These are phyloP conservation scores for Panicum hallii DNA, from an alignment of 202 grass and related monocot species.

Conservation along the genomic window DNA sequence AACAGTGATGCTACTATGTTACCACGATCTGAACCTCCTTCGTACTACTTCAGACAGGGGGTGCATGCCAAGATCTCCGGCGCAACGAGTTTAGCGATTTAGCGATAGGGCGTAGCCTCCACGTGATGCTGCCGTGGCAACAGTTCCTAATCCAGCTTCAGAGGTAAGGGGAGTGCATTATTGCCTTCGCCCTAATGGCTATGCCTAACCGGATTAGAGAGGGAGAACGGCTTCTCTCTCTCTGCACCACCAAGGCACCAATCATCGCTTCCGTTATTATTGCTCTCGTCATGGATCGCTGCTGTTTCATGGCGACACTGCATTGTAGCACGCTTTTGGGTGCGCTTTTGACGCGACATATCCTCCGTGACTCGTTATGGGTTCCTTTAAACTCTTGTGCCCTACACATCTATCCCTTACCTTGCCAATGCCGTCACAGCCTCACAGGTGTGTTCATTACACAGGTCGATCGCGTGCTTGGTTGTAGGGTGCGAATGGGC, in stretches of 20 bases:
- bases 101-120: constrained; percentile 2
- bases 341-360: constrained; percentile 12
- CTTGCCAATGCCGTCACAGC: constrained; percentile 4
- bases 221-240: neutral
- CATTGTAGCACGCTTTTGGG: constrained; percentile 24
- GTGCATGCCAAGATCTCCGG: constrained; percentile 20
- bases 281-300: constrained; percentile 1
- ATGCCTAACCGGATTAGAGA: constrained; percentile 10
- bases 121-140: constrained; percentile 28
- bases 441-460: neutral
- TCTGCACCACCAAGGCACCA: neutral
- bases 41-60: neutral
- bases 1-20: neutral
- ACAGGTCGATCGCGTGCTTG: neutral
- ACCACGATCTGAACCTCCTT: neutral
- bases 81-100: neutral
- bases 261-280: constrained; percentile 36
- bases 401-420: neutral
- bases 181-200: constrained; percentile 12
- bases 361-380: constrained; percentile 25
- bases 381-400: constrained; percentile 6
- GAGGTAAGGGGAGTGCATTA: neutral
- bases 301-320: constrained; percentile 8
- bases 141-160: neutral
- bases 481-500: neutral